Evolutionary conservation across 225 moss, liverwort and hornwort genomes (phyloP), one percentile per base, ranked within the genome.

Genomic region (Lunularia cruciata): DNA sequence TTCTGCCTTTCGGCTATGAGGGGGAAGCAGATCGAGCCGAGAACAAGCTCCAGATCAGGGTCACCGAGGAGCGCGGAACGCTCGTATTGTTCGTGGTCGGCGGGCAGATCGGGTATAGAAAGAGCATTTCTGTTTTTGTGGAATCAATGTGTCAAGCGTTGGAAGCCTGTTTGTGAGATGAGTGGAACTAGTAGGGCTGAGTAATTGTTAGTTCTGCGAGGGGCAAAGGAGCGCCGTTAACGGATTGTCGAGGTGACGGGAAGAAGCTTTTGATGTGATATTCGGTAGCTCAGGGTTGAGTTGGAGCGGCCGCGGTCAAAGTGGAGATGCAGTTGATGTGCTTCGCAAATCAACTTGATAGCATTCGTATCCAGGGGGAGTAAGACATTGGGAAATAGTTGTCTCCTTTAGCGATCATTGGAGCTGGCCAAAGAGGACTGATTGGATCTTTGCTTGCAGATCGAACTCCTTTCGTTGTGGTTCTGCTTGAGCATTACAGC

Each of bases 71-170:
- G 25, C 38, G 61, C 2, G 58, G 58, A 35, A 35, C 20, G 61
- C 26, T 25, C 25, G 8, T 25, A 35, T 3, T 23, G 39, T 61
- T 36, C 40, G 39, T 61, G 40, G 42, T 61, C 39, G 38, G 38
- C 61, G 20, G n/a, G 37, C 61, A 61, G 61, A 61, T 61, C 40
- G 61, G 61, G 61, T 61, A 61, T 61, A 39, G 61, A 40, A 25
- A 40, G 61, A 38, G 36, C 39, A 61, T 61, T 60, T 37, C 13
- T 23, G 61, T 39, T 40, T 61, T 25, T 34, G n/a, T n/a, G 36
- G 60, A 30, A n/a, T 38, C 37, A 22, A 23, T 60, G 4, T 38
- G 11, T 33, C 19, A 14, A 25, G 26, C 54, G 28, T 54, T 54
- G 8, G 28, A 11, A 54, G 54, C 13, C 8, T 13, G n/a, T 20